phyloP scores from a whole-genome alignment of 2,329 filamentous ascomycete genomes.

The Ascochyta pisi region DNA sequence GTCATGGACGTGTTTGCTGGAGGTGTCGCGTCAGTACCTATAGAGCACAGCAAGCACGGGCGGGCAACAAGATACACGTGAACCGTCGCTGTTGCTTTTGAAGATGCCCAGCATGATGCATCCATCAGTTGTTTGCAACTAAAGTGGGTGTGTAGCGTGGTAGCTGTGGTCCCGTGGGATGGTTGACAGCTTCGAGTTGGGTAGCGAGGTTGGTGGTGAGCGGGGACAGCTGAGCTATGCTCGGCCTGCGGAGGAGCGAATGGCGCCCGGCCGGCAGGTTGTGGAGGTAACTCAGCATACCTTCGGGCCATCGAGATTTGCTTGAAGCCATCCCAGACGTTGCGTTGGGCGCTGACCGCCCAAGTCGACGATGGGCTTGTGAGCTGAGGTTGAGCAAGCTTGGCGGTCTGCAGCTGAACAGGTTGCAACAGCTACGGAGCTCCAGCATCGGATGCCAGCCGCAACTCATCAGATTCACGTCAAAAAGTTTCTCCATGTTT shows the following conservation, averaged over 20 bases:
- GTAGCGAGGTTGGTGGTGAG: background rate
- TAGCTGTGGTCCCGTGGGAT: background rate
- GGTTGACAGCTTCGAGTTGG: background rate
- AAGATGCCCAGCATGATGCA: background rate
- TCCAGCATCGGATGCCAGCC: slow-evolving; percentile 21
- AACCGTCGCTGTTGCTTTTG: background rate
- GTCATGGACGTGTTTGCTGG: background rate
- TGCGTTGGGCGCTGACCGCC: slow-evolving; percentile 10
- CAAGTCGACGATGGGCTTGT: slow-evolving; percentile 2
- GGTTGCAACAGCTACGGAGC: slow-evolving; percentile 27
- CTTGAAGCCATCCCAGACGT: background rate
- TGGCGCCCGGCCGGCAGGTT: background rate
- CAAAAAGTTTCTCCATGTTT: slow-evolving; percentile 27
- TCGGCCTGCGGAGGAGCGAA: background rate
- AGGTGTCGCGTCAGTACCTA: background rate
- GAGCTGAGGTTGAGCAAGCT: slow-evolving; percentile 39
- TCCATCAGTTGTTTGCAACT: background rate
- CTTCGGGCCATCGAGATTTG: background rate
- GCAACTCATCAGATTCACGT: slow-evolving; percentile 29
- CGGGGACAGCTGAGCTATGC: background rate
- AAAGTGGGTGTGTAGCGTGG: background rate
- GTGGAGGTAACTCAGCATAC: background rate
- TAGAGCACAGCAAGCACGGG: background rate
- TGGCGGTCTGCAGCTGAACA: slow-evolving; percentile 37
- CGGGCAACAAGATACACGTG: background rate